Conservation (phyloP, 495 filamentous ascomycete genomes). For the Cenococcum geophilum region DNA sequence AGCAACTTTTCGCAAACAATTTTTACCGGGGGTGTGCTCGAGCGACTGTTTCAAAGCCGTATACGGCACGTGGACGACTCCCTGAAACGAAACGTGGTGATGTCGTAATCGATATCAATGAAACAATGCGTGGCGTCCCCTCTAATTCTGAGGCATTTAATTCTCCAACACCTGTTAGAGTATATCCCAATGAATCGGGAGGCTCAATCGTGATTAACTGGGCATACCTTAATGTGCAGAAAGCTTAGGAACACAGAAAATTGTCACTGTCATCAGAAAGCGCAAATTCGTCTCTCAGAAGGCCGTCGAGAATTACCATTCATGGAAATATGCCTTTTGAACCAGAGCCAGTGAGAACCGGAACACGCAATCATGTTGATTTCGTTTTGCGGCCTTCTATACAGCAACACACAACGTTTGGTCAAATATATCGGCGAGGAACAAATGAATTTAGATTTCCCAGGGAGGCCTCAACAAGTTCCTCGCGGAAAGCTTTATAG, state of each 20-base stretch:
- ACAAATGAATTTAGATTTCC: too few species aligned
- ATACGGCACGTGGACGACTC: background rate
- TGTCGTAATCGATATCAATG: background rate
- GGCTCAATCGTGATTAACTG: slow-evolving; percentile 19
- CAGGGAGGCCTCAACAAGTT: too few species aligned
- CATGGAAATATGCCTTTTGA: slow-evolving; percentile 5
- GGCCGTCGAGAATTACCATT: slow-evolving; percentile 4
- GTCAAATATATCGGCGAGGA: too few species aligned
- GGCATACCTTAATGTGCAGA: slow-evolving; percentile 12
- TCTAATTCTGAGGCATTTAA: slow-evolving; percentile 6
- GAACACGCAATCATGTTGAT: slow-evolving; percentile 16
- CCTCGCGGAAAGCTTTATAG: too few species aligned
- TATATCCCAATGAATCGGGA: background rate
- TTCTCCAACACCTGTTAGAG: background rate
- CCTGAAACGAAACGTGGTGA: background rate
- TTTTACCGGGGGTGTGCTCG: background rate
- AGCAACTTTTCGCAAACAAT: background rate
- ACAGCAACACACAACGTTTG: background rate
- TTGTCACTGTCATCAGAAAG: slow-evolving; percentile 1
- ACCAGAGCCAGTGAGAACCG: slow-evolving; percentile 8
- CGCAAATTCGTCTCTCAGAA: slow-evolving; percentile 3
- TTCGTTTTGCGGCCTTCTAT: slow-evolving; percentile 18
- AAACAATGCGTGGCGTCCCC: background rate
- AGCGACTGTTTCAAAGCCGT: background rate
- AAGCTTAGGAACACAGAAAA: background rate